A percentile compares a stretch with the other conserved stretches of the same genome.
These are phyloP conservation scores for Paracoccidioides brasiliensis DNA, from an alignment of 2,329 filamentous ascomycete species.

Conservation along the genomic window DNA sequence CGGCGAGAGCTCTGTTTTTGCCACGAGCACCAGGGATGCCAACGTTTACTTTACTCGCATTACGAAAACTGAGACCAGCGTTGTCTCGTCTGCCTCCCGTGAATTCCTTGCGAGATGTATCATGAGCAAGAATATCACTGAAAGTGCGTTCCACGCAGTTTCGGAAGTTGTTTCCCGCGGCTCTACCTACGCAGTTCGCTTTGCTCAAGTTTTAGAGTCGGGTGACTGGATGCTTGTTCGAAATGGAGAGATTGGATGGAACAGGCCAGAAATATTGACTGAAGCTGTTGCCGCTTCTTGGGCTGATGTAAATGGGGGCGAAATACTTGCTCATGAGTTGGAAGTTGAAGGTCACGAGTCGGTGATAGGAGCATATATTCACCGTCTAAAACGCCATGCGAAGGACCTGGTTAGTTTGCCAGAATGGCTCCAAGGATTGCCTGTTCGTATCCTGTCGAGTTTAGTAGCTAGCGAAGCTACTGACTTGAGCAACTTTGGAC, in stretches of 20 bases:
- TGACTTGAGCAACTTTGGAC: constrained; percentile 55
- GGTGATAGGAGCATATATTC: constrained; percentile 66
- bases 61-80: constrained; percentile 57
- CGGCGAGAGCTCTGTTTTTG: constrained; percentile 59
- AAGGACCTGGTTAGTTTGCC: constrained; percentile 63
- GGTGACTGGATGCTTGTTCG: constrained; percentile 73
- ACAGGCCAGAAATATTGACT: constrained; percentile 68
- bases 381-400: constrained; percentile 71
- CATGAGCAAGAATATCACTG: constrained; percentile 35
- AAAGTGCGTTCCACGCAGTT: constrained; percentile 51
- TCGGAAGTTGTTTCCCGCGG: constrained; percentile 71
- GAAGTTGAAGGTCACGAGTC: constrained; percentile 79
- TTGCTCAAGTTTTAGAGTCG: constrained; percentile 51
- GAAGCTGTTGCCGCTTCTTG: constrained; percentile 67
- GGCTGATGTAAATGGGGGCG: constrained; percentile 60
- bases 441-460: constrained; percentile 53
- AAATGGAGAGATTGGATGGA: constrained; percentile 72
- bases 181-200: constrained; percentile 61
- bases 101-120: constrained; percentile 65
- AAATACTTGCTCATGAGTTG: constrained; percentile 64
- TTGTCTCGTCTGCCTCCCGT: constrained; percentile 65
- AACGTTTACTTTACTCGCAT: constrained; percentile 84
- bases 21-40: constrained; percentile 60
- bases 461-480: constrained; percentile 44
- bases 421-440: constrained; percentile 56